A percentile compares a stretch with the other conserved stretches of the same genome.
Evolutionary conservation across 805 yeast genomes (phyloP).

Genomic region (Lachancea dasiensis): DNA sequence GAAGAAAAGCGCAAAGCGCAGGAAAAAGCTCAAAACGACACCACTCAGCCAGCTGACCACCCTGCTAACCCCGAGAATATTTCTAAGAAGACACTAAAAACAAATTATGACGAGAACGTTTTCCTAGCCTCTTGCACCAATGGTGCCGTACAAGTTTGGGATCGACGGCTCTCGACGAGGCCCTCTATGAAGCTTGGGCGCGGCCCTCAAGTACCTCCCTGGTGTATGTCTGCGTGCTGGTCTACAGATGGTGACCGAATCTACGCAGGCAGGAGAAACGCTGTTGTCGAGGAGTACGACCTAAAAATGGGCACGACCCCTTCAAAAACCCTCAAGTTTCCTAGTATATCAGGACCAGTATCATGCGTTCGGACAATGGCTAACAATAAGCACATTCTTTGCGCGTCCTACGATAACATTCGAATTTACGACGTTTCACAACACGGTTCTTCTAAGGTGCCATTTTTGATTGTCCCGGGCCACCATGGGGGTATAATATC

Average conservation of each 20-base stretch:
- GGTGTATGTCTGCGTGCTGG: slow-evolving; percentile 92
- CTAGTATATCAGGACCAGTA: slow-evolving; percentile 86
- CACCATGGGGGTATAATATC: slow-evolving; percentile 92
- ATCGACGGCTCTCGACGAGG: slow-evolving; percentile 44
- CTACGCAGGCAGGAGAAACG: slow-evolving; percentile 85
- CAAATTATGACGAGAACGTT: slow-evolving; percentile 39
- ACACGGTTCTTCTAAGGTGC: slow-evolving; percentile 40
- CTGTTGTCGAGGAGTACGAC: slow-evolving; percentile 72
- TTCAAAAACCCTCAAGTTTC: slow-evolving; percentile 60
- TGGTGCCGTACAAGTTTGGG: slow-evolving; percentile 82
- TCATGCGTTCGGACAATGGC: slow-evolving; percentile 76
- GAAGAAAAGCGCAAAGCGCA: slow-evolving; percentile 22
- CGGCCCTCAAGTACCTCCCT: slow-evolving; percentile 74
- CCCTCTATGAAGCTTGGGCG: slow-evolving; percentile 43
- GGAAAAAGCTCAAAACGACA: slow-evolving; percentile 8
- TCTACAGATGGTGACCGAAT: slow-evolving; percentile 72
- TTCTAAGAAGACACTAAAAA: slow-evolving; percentile 21
- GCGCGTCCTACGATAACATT: slow-evolving; percentile 88
- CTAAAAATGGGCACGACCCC: slow-evolving; percentile 54
- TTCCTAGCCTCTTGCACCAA: slow-evolving; percentile 79
- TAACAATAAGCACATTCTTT: slow-evolving; percentile 67
- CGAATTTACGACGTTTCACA: slow-evolving; percentile 70
- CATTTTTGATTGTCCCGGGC: slow-evolving; percentile 89
- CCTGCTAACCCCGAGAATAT: slow-evolving; percentile 14
- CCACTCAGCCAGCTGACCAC: slow-evolving; percentile 1